Conservation (phyloP, 257 asterid genomes). For the Nemophila menziesii region DNA sequence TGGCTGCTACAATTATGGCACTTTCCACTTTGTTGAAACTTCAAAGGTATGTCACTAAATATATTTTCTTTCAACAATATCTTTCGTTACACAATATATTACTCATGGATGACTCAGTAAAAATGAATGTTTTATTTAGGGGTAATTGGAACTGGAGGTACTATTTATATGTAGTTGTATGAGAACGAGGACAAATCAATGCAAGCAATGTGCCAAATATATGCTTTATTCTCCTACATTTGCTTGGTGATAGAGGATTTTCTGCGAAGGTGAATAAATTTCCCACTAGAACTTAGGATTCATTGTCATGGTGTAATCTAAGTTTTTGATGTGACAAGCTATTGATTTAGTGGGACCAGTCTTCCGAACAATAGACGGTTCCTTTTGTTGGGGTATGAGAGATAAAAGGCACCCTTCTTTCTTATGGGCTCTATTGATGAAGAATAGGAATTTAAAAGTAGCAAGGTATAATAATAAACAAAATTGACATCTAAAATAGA, state of each 20-base stretch:
- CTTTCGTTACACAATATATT: no score
- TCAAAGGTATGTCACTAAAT: constrained; percentile 46
- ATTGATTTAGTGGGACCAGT: constrained; percentile 87
- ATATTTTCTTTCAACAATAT: no score
- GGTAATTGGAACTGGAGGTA: not conserved
- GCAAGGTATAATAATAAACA: constrained; percentile 67
- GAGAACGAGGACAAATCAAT: constrained; percentile 71
- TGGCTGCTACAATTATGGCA: constrained; percentile 75
- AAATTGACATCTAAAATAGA: no score
- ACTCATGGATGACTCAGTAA: no score
- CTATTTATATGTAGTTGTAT: constrained; percentile 38
- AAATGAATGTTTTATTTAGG: not conserved
- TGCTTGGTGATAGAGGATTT: constrained; percentile 91
- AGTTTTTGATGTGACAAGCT: constrained; percentile 41
- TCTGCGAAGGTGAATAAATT: constrained; percentile 53
- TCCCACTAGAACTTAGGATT: not conserved
- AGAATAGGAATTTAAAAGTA: constrained; percentile 83
- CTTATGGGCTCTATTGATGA: constrained; percentile 84
- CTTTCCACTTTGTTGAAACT: constrained; percentile 85
- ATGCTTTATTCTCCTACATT: constrained; percentile 81
- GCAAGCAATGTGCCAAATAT: constrained; percentile 80
- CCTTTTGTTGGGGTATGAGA: constrained; percentile 87
- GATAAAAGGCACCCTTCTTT: constrained; percentile 58
- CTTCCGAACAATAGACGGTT: constrained; percentile 54
- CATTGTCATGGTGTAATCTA: no score